Evolutionary conservation across 495 filamentous ascomycete species (phyloP).

Genomic region (Corynascus novoguineensis): DNA sequence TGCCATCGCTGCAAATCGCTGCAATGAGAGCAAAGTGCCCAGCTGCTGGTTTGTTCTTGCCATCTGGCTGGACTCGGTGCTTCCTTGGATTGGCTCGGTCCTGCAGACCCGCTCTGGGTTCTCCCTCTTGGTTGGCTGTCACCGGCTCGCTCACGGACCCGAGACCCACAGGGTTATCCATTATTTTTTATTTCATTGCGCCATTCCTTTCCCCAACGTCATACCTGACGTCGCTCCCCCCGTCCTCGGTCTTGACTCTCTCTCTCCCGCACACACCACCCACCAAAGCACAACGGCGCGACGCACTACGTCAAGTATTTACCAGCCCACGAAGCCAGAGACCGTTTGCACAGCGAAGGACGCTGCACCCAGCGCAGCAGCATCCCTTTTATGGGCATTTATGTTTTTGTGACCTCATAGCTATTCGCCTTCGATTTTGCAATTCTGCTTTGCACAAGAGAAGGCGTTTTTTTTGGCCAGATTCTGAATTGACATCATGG

Average conservation of each 20-base stretch:
- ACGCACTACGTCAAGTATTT: conserved; percentile 26
- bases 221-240: conserved; percentile 38
- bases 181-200: conserved; percentile 33
- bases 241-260: conserved; percentile 28
- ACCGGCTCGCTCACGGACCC: conserved; percentile 7
- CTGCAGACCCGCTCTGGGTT: not conserved
- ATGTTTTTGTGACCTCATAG: conserved; percentile 22
- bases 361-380: conserved; percentile 29
- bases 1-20: not conserved
- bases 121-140: not conserved
- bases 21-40: not conserved
- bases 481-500: conserved; percentile 40
- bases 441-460: conserved; percentile 19
- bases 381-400: conserved; percentile 23
- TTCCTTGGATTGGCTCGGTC: not conserved
- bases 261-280: conserved; percentile 22
- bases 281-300: conserved; percentile 11
- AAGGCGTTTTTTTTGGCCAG: conserved; percentile 28
- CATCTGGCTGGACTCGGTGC: not conserved
- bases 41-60: not conserved
- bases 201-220: conserved; percentile 36
- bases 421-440: conserved; percentile 8
- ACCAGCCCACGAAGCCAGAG: conserved; percentile 16
- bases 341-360: conserved; percentile 5
- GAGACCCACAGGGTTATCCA: conserved; percentile 17